Conservation (phyloP, 2,329 filamentous ascomycete genomes). For the Cladosporium colombiae region DNA sequence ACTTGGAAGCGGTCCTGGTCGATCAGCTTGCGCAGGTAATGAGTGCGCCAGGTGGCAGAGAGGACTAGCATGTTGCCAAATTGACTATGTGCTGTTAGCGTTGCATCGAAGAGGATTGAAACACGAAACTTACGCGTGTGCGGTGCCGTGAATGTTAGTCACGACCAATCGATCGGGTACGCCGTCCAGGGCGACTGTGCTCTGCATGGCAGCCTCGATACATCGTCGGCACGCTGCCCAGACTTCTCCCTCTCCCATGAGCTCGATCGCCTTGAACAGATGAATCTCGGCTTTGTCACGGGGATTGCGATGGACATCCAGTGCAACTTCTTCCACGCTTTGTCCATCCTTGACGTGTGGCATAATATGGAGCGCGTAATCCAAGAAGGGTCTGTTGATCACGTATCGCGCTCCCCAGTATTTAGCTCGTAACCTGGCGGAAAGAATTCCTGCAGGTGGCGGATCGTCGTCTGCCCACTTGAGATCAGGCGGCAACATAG, state of each 20-base stretch:
- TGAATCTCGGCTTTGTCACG: slow-evolving; percentile 37
- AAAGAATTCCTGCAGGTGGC: slow-evolving; percentile 74
- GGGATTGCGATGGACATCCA: slow-evolving; percentile 34
- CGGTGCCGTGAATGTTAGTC: slow-evolving; percentile 94
- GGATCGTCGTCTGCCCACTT: slow-evolving; percentile 67
- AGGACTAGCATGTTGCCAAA: slow-evolving; percentile 96
- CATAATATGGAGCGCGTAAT: slow-evolving; percentile 58
- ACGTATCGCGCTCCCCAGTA: slow-evolving; percentile 93
- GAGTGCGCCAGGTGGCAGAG: slow-evolving; percentile 69
- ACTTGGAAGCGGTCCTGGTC: slow-evolving; percentile 54
- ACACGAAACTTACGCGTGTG: slow-evolving; percentile 76
- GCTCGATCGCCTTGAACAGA: slow-evolving; percentile 39
- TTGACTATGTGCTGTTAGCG: slow-evolving; percentile 63
- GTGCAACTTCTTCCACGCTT: slow-evolving; percentile 30
- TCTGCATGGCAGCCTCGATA: slow-evolving; percentile 75
- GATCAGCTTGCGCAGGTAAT: slow-evolving; percentile 50
- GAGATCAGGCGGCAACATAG: slow-evolving; percentile 54
- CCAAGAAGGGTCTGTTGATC: slow-evolving; percentile 77
- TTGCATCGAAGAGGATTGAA: not conserved
- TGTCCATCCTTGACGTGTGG: slow-evolving; percentile 30
- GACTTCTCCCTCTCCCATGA: slow-evolving; percentile 32
- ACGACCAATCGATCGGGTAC: slow-evolving; percentile 70
- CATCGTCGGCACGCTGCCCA: slow-evolving; percentile 49
- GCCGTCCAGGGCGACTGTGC: slow-evolving; percentile 81
- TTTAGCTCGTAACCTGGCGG: slow-evolving; percentile 83